Conservation (phyloP, 2,329 filamentous ascomycete genomes). For the Cladorrhinum sp. region DNA sequence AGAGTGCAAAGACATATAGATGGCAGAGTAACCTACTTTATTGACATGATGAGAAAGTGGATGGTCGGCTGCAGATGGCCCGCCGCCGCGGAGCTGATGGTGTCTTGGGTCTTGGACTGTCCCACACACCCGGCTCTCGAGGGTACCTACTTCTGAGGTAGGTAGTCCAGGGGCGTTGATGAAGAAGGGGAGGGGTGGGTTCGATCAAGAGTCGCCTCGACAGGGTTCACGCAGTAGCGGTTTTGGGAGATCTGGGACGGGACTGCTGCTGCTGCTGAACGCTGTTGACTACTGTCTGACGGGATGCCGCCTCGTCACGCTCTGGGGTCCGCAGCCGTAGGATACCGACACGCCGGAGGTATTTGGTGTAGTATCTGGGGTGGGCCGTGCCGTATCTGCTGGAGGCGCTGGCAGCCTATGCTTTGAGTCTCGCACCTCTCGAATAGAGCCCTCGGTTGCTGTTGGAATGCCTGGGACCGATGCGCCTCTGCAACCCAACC, state of each 20-base stretch:
- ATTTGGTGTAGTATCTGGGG: slow-evolving; percentile 25
- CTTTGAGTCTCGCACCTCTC: slow-evolving; percentile 12
- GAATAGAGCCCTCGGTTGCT: not conserved
- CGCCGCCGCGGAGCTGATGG: slow-evolving; percentile 21
- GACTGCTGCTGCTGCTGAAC: slow-evolving; percentile 13
- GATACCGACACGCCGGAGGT: slow-evolving; percentile 8
- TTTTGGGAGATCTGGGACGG: slow-evolving; percentile 34
- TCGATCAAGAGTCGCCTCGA: slow-evolving; percentile 8
- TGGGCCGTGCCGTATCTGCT: slow-evolving; percentile 25
- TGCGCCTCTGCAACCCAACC: slow-evolving; percentile 17
- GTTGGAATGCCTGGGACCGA: slow-evolving; percentile 13
- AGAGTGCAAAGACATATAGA: slow-evolving; percentile 10
- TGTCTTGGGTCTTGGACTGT: slow-evolving; percentile 13
- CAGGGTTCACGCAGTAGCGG: slow-evolving; percentile 34
- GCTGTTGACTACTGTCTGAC: slow-evolving; percentile 3
- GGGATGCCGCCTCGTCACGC: not conserved
- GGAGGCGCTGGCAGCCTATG: slow-evolving; percentile 26
- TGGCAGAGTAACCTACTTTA: slow-evolving; percentile 33
- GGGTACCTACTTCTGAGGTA: slow-evolving; percentile 19
- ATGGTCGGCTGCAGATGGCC: slow-evolving; percentile 32
- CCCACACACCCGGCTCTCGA: slow-evolving; percentile 22
- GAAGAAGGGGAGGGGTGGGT: slow-evolving; percentile 9
- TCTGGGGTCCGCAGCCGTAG: not conserved
- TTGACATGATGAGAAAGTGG: slow-evolving; percentile 39
- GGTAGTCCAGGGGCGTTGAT: slow-evolving; percentile 9